Base-by-base conservation (phyloP, 345 rosid species). In the Hypericum perforatum region DNA sequence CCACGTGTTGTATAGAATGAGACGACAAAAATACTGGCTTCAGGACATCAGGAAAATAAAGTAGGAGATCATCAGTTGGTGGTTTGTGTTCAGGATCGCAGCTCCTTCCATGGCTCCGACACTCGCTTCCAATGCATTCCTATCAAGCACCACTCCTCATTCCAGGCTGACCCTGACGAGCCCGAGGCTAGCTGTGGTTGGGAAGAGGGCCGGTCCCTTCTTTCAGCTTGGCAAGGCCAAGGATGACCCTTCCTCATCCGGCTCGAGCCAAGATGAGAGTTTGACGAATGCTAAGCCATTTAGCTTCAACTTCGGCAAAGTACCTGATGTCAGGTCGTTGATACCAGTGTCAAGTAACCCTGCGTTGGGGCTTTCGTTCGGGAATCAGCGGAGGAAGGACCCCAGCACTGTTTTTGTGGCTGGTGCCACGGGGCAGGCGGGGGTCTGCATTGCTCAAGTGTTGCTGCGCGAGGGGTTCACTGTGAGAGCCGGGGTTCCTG, bases 341-440 rank as follows among this genome's bases (percentile, higher is more conserved):
- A 67, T 82, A 11, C 96, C 96, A 3, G 76, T 76, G 3, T 63
- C 74, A 54, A 59, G 63, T 45, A 64, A 64, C 41, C 72, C 84
- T 47, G 72, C 79, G 6, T 51, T 77, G 7, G 96, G 92, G 16
- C 45, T 87, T 60, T 61, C 66, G 22, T 81, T 87, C 44, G 86
- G 86, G 9, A 78, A 70, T 68, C 52, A 6, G 1, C 68, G 96
- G 61, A 72, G 68, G 70, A 91, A 91, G 66, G 96, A 91, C 60
- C 73, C 96, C 0, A 67, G 73, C 56, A 87, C 95, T 5, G 94
- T 91, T 50, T 91, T 81, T 42, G 95, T 91, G 15, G 94, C 98
- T 1, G 95, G 96, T 39, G 98, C 98, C 8, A 81, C 94, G 0
- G 98, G 98, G 36, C 95, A 79, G 76, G 94, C 77, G 0, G 98